These are phyloP conservation scores for Diaporthe australafricana DNA, from an alignment of 2,329 filamentous ascomycete species.

Conservation along the genomic window DNA sequence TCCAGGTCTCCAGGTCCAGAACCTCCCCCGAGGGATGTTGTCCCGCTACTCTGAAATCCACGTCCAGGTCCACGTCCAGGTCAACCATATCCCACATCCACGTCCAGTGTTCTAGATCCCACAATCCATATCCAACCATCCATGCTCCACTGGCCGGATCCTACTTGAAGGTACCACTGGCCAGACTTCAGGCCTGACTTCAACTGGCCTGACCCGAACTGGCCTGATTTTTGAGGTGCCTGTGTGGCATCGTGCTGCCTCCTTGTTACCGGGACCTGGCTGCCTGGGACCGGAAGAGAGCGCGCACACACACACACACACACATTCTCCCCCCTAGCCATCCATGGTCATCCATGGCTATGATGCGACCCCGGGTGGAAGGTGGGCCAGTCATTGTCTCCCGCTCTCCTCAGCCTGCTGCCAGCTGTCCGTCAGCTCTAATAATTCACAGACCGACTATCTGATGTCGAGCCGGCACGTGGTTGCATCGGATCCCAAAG, in stretches of 20 bases:
- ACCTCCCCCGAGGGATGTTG: neutral
- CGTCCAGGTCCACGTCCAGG: neutral
- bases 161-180: slow-evolving; percentile 15
- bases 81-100: slow-evolving; percentile 4
- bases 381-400: slow-evolving; percentile 16
- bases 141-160: neutral
- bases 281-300: slow-evolving; percentile 19
- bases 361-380: slow-evolving; percentile 9
- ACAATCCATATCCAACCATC: neutral
- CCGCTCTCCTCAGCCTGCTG: slow-evolving; percentile 18
- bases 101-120: slow-evolving; percentile 9
- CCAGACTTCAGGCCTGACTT: slow-evolving; percentile 1
- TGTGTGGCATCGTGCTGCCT: slow-evolving; percentile 14
- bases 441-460: slow-evolving; percentile 24
- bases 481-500: slow-evolving; percentile 24
- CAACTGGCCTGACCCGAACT: slow-evolving; percentile 4
- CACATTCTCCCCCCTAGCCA: neutral
- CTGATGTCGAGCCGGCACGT: slow-evolving; percentile 19
- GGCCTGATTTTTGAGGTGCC: slow-evolving; percentile 19
- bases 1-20: slow-evolving; percentile 6
- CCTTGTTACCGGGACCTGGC: slow-evolving; percentile 10
- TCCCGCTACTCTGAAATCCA: slow-evolving; percentile 11
- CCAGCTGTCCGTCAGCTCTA: slow-evolving; percentile 28
- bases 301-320: neutral
- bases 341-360: slow-evolving; percentile 7